Base-by-base conservation (phyloP, 495 filamentous ascomycete species). In the Aspergillus sclerotiicarbonarius region DNA sequence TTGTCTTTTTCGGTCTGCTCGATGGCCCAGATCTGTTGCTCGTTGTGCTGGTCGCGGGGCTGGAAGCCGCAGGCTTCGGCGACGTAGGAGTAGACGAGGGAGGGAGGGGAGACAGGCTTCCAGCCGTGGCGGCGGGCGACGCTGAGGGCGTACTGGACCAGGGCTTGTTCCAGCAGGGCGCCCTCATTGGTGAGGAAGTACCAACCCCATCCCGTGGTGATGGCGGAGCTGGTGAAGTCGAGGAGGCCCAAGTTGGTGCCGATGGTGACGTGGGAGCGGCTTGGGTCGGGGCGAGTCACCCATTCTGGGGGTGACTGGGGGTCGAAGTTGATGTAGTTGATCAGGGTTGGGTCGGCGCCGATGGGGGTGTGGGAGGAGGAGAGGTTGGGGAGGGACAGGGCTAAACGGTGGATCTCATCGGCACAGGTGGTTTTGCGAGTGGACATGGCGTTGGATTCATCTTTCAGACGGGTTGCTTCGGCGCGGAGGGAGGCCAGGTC, bases 131-230 rank as follows among this genome's bases (percentile, higher is more conserved):
- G 79, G 35, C 84, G 80, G 9, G 88, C 89, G 4, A 87, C 82
- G 19, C 76, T 73, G 4, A 96, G 78, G 0, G 95, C 86, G 71
- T 95, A 96, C 62, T 87, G 85, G n/a, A 97, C 71, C 0, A 98
- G 82, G 0, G 94, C 94, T 67, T 96, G 92, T 69, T 98, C 94
- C 2, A 98, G 81, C 70, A 94, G 81, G 0, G 91, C 92, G 8
- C 86, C 92, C 60, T 95, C 93, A 71, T 95, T 89, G 32, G 87
- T 80, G 0, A 98, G 84, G 70, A 88, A 96, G 73, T 98, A 98
- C 91, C 92, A 98, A 0, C 94, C 94, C 92, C 92, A 98, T 15
- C 94, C 94, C 33, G 86, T 89, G 18, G 89, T 86, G 8, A 82
- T 86, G 18, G 84, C 86, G 3, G 92, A 90, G 52, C 78, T 83